phyloP scores from a whole-genome alignment of 345 rosid species.

The Angophora floribunda region DNA sequence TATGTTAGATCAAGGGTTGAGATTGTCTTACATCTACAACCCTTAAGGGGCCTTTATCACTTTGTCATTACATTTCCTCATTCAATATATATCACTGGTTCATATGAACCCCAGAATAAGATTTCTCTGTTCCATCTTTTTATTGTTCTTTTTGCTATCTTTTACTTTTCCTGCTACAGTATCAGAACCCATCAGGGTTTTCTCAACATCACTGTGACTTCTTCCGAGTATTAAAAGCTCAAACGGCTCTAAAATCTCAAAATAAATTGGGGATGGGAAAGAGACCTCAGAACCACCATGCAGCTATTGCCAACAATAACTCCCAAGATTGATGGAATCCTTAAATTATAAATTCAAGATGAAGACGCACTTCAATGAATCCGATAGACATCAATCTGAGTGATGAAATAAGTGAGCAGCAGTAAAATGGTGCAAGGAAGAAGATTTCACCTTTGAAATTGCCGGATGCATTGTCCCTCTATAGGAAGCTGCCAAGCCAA shows the following conservation, averaged over 20 bases:
- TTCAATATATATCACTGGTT: background rate
- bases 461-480: constrained; percentile 93
- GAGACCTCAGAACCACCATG: background rate
- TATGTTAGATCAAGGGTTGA: background rate
- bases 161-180: background rate
- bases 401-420: background rate
- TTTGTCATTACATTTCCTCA: background rate
- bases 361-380: background rate
- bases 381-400: background rate
- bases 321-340: background rate
- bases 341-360: background rate
- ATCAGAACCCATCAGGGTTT: background rate
- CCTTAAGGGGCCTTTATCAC: background rate
- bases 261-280: background rate
- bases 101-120: background rate
- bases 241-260: background rate
- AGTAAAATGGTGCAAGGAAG: background rate
- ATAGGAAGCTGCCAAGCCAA: constrained; percentile 94
- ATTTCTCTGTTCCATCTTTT: background rate
- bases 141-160: background rate
- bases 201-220: background rate
- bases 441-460: constrained; percentile 60
- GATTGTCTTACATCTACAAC: background rate
- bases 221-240: background rate
- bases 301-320: background rate